A percentile compares a stretch with the other conserved stretches of the same genome.
phyloP scores from a whole-genome alignment of 345 rosid species.

The Ricinus communis region DNA sequence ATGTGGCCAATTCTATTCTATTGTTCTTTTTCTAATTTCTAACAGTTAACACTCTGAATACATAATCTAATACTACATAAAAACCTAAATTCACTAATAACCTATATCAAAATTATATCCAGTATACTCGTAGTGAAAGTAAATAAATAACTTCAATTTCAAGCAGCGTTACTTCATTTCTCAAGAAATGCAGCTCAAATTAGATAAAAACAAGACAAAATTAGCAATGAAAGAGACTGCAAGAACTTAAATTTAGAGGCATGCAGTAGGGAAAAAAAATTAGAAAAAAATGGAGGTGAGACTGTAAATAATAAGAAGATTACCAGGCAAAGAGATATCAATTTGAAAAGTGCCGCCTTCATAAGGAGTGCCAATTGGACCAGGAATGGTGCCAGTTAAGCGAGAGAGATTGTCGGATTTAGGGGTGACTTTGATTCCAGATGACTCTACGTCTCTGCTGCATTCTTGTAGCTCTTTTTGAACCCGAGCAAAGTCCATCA shows the following conservation, averaged over 20 bases:
- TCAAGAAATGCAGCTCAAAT: conserved; percentile 6
- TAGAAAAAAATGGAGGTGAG: too few species aligned
- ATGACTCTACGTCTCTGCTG: conserved; percentile 59
- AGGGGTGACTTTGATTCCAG: conserved; percentile 73
- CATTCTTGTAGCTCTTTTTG: conserved; percentile 93
- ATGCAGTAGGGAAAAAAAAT: not conserved
- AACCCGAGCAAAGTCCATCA: conserved; percentile 84
- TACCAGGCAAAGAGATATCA: conserved; percentile 81
- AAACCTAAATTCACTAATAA: not conserved
- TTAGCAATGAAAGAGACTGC: not conserved
- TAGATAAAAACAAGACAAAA: not conserved
- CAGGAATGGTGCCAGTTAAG: conserved; percentile 78
- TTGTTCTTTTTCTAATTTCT: too few species aligned
- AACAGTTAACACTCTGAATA: too few species aligned
- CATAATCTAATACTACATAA: not conserved
- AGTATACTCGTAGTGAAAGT: too few species aligned
- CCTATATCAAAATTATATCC: too few species aligned
- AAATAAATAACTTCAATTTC: not conserved
- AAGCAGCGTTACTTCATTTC: not conserved
- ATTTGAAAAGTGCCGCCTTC: conserved; percentile 91
- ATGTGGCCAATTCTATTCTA: not conserved
- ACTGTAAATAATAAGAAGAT: not conserved
- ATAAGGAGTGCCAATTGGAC: conserved; percentile 85
- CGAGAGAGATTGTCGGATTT: conserved; percentile 73
- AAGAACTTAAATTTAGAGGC: not conserved